Evolutionary conservation across 352 stramenopile species (phyloP).

Genomic region (Saprolegnia diclina): DNA sequence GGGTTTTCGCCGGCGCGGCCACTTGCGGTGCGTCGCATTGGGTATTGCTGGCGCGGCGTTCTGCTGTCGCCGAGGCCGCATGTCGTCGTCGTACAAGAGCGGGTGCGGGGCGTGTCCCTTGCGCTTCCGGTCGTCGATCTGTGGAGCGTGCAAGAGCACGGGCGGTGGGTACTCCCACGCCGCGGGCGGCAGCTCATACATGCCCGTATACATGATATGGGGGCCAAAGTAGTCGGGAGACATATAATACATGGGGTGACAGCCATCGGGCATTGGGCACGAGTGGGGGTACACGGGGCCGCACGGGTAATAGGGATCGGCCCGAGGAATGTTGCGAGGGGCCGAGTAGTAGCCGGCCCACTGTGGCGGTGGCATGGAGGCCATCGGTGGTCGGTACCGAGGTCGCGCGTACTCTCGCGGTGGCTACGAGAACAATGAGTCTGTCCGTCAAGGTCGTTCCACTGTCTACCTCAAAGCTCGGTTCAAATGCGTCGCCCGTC

Average conservation of each 20-base stretch:
- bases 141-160: neutral
- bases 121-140: neutral
- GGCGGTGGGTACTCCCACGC: constrained; percentile 4
- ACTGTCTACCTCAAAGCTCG: neutral
- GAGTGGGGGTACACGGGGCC: constrained; percentile 14
- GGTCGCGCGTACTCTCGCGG: neutral
- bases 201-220: neutral
- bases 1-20: constrained; percentile 10
- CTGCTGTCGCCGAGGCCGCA: neutral
- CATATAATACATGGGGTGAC: constrained; percentile 9
- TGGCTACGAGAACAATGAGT: neutral
- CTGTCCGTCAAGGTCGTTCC: neutral
- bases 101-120: neutral
- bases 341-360: neutral
- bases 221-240: neutral
- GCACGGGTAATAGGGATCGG: constrained; percentile 1
- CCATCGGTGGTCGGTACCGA: neutral
- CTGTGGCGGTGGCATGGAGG: neutral
- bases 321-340: constrained; percentile 4
- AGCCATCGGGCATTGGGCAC: constrained; percentile 11
- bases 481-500: constrained; percentile 33
- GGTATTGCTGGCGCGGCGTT: neutral
- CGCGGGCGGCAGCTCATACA: neutral
- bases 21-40: constrained; percentile 7
- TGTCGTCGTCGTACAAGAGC: neutral